Base-by-base conservation (phyloP, 1,284 basidiomycete species). In the Psilocybe mexicana region DNA sequence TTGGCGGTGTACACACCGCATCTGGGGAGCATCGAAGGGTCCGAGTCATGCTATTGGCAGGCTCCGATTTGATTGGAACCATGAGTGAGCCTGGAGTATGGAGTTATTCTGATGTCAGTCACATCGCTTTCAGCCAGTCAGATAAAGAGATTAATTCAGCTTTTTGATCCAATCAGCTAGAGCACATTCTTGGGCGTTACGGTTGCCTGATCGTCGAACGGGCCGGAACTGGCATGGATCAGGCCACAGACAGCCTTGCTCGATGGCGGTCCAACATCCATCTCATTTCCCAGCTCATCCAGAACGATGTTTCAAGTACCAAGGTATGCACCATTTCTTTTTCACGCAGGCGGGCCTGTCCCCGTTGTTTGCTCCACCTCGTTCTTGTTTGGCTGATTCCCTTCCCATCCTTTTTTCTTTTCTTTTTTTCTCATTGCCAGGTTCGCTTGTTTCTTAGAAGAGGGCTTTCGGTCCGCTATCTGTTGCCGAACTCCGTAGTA, bases 21-120 rank as follows among this genome's bases (percentile, higher is more conserved):
- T 82, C 85, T 63, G 88, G 87, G 43, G 82, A 87, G 70, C 83
- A 78, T 57, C 80, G 86, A 43, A 76, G 79, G 63, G 86, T 89
- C 58, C 83, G 81, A 44, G 84, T 98, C 65, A 96, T 99, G 91
- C 86, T 99, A 28, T 85, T 99, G 54, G 97, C 97, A 2, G 97
- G 96, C 38, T 96, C 93, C 25, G 96, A 99, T 74, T 80, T 99
- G 66, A 99, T 99, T 71, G 90, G 94, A 71, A 97, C 94, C 52
- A 98, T 99, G 90, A 94, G 93, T 65, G 94, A 98, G 75, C 94
- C 94, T n/a, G 97, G 97, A 12, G 95, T 99, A 24, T 99, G 97
- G 97, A 88, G 90, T 54, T 90, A 95, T 67, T 83, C 86, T 59
- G 97, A 99, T 83, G 92, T 96, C 69, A 59, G 76, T 72, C 28